Evolutionary conservation across 2,329 filamentous ascomycete species (phyloP), one percentile per base, ranked within the genome.

Genomic region (Ceratocystis destructans): DNA sequence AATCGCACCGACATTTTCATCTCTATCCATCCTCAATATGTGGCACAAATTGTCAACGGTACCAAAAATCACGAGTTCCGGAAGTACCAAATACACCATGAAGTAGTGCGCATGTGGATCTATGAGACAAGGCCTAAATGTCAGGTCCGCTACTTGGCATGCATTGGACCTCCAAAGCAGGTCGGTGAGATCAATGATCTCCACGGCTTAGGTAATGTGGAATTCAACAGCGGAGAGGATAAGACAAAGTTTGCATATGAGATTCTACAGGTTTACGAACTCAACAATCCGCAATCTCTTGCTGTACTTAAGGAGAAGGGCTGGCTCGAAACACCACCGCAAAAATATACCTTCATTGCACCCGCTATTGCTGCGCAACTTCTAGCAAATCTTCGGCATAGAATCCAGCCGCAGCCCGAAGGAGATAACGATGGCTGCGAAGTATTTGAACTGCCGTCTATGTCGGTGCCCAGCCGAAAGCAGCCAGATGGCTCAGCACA

Each of bases 31-130:
- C 74, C 77, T 0, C 71, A 78, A 6, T 76, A 79, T 1, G 76
- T 84, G n/a, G 71, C 74, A 5, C 72, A 77, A 12, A 81, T 87
- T 44, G 70, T 80, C 8, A 72, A 76, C 8, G 79, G 83, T 1
- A 75, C 73, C 2, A 80, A 81, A 65, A 77, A 83, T 65, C 79
- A 85, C 70, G 77, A 87, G 64, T 81, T 82, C 67, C 77, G 84
- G 55, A 74, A 75, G 17, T 86, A 82, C 74, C 79, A 77, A 62
- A 78, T 87, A 25, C 82, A 83, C 1, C 71, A 75, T 2, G 76
- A 78, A 17, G 81, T 86, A 4, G 76, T 74, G 20, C 82, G 85
- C n/a, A 77, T 86, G 70, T 88, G 85, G 85, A 76, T 87, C 17
- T 84, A 85, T 69, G 77, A 78, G 17, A 82, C 76, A 17, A 74